phyloP scores from a whole-genome alignment of 768 basidiomycete genomes.

The Tephrocybe rancida region DNA sequence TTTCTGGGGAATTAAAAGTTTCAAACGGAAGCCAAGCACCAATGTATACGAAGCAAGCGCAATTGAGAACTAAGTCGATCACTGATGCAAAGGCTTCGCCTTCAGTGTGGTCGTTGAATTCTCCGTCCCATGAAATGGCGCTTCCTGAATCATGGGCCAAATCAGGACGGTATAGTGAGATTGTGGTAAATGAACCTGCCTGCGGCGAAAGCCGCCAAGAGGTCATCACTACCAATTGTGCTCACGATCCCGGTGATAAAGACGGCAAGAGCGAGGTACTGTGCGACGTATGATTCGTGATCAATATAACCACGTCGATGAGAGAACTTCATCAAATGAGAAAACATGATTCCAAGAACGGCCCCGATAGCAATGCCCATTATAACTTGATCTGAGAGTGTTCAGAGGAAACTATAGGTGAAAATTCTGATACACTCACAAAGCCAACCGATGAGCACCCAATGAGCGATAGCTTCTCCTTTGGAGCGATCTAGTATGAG shows the following conservation, averaged over 20 bases:
- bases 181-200: constrained; percentile 38
- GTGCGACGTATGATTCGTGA: constrained; percentile 85
- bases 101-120: constrained; percentile 80
- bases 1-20: constrained; percentile 52
- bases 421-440: constrained; percentile 44
- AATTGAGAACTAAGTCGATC: constrained; percentile 85
- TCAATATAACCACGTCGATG: constrained; percentile 68
- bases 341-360: constrained; percentile 61
- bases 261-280: constrained; percentile 73
- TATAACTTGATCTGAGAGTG: constrained; percentile 69
- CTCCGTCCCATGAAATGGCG: constrained; percentile 87
- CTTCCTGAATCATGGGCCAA: constrained; percentile 2
- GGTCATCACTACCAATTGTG: constrained; percentile 82
- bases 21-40: constrained; percentile 86
- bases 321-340: constrained; percentile 73
- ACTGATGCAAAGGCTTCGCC: constrained; percentile 89
- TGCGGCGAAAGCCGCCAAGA: constrained; percentile 87
- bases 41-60: constrained; percentile 79
- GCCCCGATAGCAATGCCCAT: constrained; percentile 77
- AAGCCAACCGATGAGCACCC: constrained; percentile 86
- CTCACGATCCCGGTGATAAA: constrained; percentile 78
- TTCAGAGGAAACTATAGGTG: background rate
- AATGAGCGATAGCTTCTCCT: constrained; percentile 71
- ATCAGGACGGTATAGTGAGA: constrained; percentile 9
- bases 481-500: constrained; percentile 70